Evolutionary conservation across 371 early-diverging fungal genomes (phyloP).

Genomic region (Mucor racemosus): DNA sequence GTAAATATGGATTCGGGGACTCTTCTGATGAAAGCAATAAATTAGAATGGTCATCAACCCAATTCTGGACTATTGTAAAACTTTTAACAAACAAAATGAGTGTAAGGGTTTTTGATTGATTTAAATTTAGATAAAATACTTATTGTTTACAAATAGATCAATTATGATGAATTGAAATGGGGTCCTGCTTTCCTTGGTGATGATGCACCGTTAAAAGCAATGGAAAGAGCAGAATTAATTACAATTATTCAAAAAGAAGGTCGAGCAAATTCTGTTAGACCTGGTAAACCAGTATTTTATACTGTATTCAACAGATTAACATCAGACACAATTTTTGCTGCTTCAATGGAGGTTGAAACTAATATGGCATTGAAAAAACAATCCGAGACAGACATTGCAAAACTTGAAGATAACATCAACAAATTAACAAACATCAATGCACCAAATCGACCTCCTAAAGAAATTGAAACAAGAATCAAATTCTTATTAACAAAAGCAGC

Average conservation of each 20-base stretch:
- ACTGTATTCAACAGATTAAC: slow-evolving; percentile 78
- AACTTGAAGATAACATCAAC: slow-evolving; percentile 75
- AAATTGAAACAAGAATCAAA: slow-evolving; percentile 59
- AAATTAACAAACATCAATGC: slow-evolving; percentile 48
- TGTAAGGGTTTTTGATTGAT: slow-evolving; percentile 41
- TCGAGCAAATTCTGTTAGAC: slow-evolving; percentile 75
- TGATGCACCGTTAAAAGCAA: slow-evolving; percentile 74
- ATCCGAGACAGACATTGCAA: slow-evolving; percentile 70
- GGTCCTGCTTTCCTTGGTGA: slow-evolving; percentile 80
- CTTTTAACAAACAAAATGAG: slow-evolving; percentile 56
- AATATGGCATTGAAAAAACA: slow-evolving; percentile 67
- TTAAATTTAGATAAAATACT: no score
- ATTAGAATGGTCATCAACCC: slow-evolving; percentile 70
- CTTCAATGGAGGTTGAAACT: slow-evolving; percentile 81
- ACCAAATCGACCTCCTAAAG: slow-evolving; percentile 56
- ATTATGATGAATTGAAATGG: slow-evolving; percentile 81
- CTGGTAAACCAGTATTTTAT: slow-evolving; percentile 84
- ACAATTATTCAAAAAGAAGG: slow-evolving; percentile 75
- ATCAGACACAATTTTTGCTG: slow-evolving; percentile 70
- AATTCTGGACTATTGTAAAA: slow-evolving; percentile 80
- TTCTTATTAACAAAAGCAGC: slow-evolving; percentile 61
- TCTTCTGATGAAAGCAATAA: slow-evolving; percentile 53
- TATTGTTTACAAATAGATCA: slow-evolving; percentile 39
- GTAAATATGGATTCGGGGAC: slow-evolving; percentile 83
- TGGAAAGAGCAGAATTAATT: slow-evolving; percentile 90